Percentiles rank a stretch among this genome's conserved stretches.
Conservation (phyloP, 176 grass and related monocot genomes). For the Pontederia crassipes region DNA sequence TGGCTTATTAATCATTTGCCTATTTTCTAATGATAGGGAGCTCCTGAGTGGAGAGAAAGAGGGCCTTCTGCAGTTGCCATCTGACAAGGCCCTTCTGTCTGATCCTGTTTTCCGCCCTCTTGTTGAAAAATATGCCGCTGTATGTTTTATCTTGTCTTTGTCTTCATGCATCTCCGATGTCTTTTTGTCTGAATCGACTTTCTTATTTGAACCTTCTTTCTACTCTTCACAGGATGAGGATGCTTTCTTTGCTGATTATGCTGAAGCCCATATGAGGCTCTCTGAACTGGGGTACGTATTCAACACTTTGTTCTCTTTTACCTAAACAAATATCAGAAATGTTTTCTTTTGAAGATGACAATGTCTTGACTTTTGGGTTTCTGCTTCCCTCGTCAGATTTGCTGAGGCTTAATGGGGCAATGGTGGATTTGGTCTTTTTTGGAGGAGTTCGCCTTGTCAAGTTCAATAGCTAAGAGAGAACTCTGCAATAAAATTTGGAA, state of each 20-base stretch:
- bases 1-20: not conserved
- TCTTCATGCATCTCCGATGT: not conserved
- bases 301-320: not conserved
- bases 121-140: conserved; percentile 12
- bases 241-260: conserved; percentile 10
- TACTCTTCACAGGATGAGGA: conserved; percentile 3
- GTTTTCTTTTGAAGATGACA: not conserved
- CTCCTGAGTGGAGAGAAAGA: conserved; percentile 13
- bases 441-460: no score
- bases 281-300: conserved; percentile 4
- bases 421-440: no score
- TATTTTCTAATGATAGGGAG: not conserved
- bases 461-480: no score
- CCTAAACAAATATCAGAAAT: not conserved
- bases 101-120: conserved; percentile 8
- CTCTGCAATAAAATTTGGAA: no score
- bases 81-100: conserved; percentile 9
- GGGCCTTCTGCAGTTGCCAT: conserved; percentile 13
- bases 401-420: not conserved
- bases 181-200: not conserved
- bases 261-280: conserved; percentile 7
- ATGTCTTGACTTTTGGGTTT: not conserved
- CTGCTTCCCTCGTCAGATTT: not conserved
- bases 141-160: not conserved
- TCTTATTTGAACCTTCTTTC: not conserved